These are phyloP conservation scores for Oryza punctata DNA, from an alignment of 176 grass and related monocot genomes.

Conservation along the genomic window DNA sequence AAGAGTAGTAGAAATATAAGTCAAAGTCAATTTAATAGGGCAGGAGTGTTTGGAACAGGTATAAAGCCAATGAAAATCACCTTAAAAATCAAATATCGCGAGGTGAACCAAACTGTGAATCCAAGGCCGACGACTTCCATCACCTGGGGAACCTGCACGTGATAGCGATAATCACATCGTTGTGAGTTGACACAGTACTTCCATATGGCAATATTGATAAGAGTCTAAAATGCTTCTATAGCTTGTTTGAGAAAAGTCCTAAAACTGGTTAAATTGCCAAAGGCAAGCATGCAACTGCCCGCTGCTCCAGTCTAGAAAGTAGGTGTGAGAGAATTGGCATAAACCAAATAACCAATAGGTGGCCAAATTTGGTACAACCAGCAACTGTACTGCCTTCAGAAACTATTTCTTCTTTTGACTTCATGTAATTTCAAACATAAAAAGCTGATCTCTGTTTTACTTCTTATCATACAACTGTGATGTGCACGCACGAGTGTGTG, in stretches of 20 bases:
- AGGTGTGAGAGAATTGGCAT: not conserved
- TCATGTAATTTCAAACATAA: not conserved
- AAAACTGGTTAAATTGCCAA: not conserved
- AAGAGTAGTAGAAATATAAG: not conserved
- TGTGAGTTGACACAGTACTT: not conserved
- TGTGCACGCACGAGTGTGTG: no score
- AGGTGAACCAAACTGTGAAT: conserved; percentile 89
- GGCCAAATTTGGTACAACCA: not conserved
- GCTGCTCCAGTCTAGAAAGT: not conserved
- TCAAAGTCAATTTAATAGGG: not conserved
- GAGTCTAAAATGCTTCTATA: not conserved
- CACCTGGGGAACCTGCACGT: conserved; percentile 74
- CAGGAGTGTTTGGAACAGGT: not conserved
- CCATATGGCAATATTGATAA: not conserved
- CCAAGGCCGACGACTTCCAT: conserved; percentile 90
- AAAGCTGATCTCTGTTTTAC: not conserved
- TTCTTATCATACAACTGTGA: not conserved
- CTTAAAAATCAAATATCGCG: conserved; percentile 88
- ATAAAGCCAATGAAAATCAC: conserved; percentile 29
- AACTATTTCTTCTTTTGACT: not conserved
- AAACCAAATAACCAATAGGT: not conserved
- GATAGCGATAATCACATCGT: not conserved
- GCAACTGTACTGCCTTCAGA: not conserved
- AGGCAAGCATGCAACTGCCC: not conserved
- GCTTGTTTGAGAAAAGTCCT: not conserved